Base-by-base conservation (phyloP, 225 moss, liverwort and hornwort species). In the Polytrichum formosum region DNA sequence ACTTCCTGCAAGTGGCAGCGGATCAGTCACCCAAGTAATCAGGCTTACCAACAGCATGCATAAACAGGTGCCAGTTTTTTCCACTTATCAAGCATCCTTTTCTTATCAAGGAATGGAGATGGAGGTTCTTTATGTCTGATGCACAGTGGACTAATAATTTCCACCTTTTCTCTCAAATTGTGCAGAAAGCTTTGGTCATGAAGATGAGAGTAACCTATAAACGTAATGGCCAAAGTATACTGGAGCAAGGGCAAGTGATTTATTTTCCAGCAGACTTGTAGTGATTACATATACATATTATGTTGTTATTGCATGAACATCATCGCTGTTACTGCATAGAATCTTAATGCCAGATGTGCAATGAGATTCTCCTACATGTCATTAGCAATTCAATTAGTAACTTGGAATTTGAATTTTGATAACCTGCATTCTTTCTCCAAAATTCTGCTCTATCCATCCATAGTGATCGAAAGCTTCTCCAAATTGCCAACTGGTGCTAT, bases 181-280 rank as follows among this genome's bases (percentile, higher is more conserved):
- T 87, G 84, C 92, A 97, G 93, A 97, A 97, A 91, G 84, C 96
- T 68, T 82, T 97, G 80, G 90, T 91, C 65, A 93, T 97, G 96
- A 97, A 82, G 84, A 76, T 97, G 81, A 90, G 82, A 76, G 89
- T 97, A 75, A 90, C 85, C 74, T 93, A 89, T 83, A 96, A 92
- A 83, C 78, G 68, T 7, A 89, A 91, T 69, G 93, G 84, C 27
- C 80, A 92, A 75, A 86, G 74, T 22, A 84, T 83, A 74, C 78
- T 92, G 83, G 96, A 93, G 79, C 89, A 93, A 88, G 96, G 92
- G 79, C 93, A 97, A 87, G 91, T 97, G 55, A 90, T 78, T 67
- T 91, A 93, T 79, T 93, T 97, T 74, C 96, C 96, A 66, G 69
- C 85, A 73, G 96, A 92, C 72, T 86, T 97, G 84, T 93, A 93